Conservation (phyloP, 176 grass and related monocot species). For the Oryza glumipatula region DNA sequence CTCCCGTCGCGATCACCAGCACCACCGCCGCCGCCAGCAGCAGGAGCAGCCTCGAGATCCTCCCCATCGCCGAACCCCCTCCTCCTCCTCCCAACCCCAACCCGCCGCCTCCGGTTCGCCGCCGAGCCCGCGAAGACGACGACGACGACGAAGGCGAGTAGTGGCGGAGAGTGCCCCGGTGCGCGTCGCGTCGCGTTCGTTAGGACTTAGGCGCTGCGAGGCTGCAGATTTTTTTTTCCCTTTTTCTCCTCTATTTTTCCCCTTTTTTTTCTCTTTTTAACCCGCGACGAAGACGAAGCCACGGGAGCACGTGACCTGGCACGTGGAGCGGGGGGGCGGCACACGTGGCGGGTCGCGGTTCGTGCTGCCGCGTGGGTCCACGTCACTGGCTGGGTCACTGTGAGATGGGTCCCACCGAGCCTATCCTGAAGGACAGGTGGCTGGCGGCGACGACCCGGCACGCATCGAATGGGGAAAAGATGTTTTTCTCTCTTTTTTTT, state of each 20-base stretch:
- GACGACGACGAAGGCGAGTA: neutral
- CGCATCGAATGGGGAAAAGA: neutral
- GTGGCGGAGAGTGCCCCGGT: neutral
- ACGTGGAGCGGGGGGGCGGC: constrained; percentile 3
- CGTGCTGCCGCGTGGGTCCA: neutral
- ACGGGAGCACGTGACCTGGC: constrained; percentile 29
- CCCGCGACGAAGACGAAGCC: neutral
- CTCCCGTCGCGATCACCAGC: constrained; percentile 44
- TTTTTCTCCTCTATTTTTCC: neutral
- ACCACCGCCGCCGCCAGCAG: neutral
- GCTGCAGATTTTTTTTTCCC: constrained; percentile 23
- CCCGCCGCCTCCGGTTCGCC: constrained; percentile 27
- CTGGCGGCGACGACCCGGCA: neutral
- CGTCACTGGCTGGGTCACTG: neutral
- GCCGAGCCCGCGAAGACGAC: constrained; percentile 5
- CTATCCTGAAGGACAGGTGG: constrained; percentile 11
- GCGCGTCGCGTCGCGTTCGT: constrained; percentile 9
- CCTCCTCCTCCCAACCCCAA: constrained; percentile 2
- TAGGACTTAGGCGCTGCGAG: neutral
- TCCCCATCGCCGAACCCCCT: constrained; percentile 43
- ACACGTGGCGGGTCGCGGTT: neutral
- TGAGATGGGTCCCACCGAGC: neutral
- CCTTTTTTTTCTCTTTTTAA: neutral
- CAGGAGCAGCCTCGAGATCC: constrained; percentile 43
- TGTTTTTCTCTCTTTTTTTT: too few relatives aligned